Conservation (phyloP, 2,329 filamentous ascomycete genomes). For the Lachnellula willkommii region DNA sequence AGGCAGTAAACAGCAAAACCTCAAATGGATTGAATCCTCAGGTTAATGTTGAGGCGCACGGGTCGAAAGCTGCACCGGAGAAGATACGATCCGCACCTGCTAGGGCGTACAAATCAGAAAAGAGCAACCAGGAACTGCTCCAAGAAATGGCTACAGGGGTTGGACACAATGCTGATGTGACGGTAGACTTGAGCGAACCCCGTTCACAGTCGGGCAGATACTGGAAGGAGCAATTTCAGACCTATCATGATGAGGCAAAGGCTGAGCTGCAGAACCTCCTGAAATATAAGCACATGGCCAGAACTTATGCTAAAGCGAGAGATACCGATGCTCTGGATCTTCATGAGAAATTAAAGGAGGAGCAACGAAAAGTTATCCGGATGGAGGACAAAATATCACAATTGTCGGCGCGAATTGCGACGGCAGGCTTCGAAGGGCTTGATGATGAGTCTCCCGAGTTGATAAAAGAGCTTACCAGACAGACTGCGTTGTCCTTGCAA, state of each 20-base stretch:
- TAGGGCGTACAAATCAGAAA: constrained; percentile 2
- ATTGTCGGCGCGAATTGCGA: constrained; percentile 51
- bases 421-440: constrained; percentile 34
- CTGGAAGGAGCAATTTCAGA: constrained; percentile 74
- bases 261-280: constrained; percentile 72
- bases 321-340: constrained; percentile 65
- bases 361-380: constrained; percentile 57
- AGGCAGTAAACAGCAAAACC: background rate
- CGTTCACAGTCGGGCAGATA: constrained; percentile 70
- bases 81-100: background rate
- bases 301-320: constrained; percentile 72
- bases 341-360: constrained; percentile 59
- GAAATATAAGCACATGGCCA: constrained; percentile 73
- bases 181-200: constrained; percentile 66
- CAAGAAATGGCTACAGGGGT: constrained; percentile 26
- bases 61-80: background rate
- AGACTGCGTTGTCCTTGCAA: constrained; percentile 52
- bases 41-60: background rate
- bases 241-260: constrained; percentile 66
- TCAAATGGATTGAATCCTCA: constrained; percentile 1
- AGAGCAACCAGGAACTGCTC: constrained; percentile 13
- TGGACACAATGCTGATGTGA: constrained; percentile 53
- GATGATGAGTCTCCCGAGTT: constrained; percentile 44
- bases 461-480: constrained; percentile 49
- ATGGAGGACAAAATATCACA: constrained; percentile 61